phyloP scores from a whole-genome alignment of 192 early-diverging fungal genomes.

The Helicostylum pulchrum region DNA sequence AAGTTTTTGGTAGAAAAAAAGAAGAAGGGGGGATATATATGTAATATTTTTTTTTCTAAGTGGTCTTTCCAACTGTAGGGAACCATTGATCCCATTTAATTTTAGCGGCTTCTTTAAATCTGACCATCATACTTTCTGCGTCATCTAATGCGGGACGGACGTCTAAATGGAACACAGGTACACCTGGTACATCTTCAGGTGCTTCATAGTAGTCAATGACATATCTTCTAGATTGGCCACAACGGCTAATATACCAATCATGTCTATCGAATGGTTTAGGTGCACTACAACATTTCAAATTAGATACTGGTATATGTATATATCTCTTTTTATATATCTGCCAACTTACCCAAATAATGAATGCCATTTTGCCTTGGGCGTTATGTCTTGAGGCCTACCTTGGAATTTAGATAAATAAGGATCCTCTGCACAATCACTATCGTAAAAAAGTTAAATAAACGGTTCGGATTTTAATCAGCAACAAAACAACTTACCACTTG shows the following conservation, averaged over 20 bases:
- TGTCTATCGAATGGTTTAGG: slow-evolving; percentile 95
- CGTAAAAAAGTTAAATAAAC: background rate
- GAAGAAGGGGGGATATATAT: background rate
- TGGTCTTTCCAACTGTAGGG: slow-evolving; percentile 7
- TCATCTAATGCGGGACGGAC: slow-evolving; percentile 93
- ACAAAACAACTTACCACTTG: slow-evolving; percentile 46
- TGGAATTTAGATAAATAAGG: slow-evolving; percentile 79
- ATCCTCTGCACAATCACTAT: slow-evolving; percentile 33
- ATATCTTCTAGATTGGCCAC: slow-evolving; percentile 88
- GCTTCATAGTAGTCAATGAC: slow-evolving; percentile 97
- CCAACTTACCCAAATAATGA: slow-evolving; percentile 59
- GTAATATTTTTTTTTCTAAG: background rate
- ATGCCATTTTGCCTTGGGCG: slow-evolving; percentile 68
- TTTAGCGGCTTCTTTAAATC: slow-evolving; percentile 60
- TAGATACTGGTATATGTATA: no score
- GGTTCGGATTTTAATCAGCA: no score
- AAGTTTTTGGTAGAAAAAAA: background rate
- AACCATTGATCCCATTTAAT: slow-evolving; percentile 46
- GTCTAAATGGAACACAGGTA: slow-evolving; percentile 87
- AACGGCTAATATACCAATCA: slow-evolving; percentile 93
- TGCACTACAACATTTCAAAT: slow-evolving; percentile 46
- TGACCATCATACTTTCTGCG: slow-evolving; percentile 55
- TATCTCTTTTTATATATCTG: no score
- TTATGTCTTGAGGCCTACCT: slow-evolving; percentile 77
- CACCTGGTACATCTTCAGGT: slow-evolving; percentile 57